phyloP scores from a whole-genome alignment of 75 land plant species.

The Cupressus sempervirens region DNA sequence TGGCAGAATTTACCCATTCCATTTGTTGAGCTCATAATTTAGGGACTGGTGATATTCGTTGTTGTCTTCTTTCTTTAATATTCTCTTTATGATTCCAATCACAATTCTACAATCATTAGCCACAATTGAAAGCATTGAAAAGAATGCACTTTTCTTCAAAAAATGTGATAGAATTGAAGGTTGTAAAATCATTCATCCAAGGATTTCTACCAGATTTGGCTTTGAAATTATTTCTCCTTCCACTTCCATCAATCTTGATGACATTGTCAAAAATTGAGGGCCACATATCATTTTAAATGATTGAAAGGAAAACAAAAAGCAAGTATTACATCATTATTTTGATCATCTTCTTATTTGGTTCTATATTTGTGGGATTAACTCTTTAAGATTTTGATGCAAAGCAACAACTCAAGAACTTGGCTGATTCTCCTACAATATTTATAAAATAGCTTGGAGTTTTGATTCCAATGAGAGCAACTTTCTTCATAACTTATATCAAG shows the following conservation, averaged over 20 bases:
- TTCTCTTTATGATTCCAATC: slow-evolving; percentile 90
- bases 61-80: slow-evolving; percentile 66
- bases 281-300: slow-evolving; percentile 29
- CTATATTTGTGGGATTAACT: slow-evolving; percentile 51
- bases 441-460: too few species aligned
- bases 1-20: slow-evolving; percentile 91
- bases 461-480: too few species aligned
- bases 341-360: slow-evolving; percentile 62
- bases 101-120: slow-evolving; percentile 86
- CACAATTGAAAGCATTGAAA: slow-evolving; percentile 71
- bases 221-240: slow-evolving; percentile 45
- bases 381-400: slow-evolving; percentile 45
- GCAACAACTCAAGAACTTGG: slow-evolving; percentile 5
- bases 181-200: slow-evolving; percentile 57
- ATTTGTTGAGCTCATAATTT: slow-evolving; percentile 58
- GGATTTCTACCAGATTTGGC: slow-evolving; percentile 71
- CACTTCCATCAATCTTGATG: slow-evolving; percentile 64
- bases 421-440: slow-evolving; percentile 23
- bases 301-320: slow-evolving; percentile 52
- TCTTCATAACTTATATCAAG: too few species aligned
- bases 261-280: slow-evolving; percentile 63
- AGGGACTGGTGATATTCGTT: slow-evolving; percentile 59
- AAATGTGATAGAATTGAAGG: slow-evolving; percentile 22
- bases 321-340: slow-evolving; percentile 57
- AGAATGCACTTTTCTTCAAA: slow-evolving; percentile 54